Evolutionary conservation across 23 red algal species (phyloP), one percentile per base, ranked within the genome.

Genomic region (Gracilaria gracilis): DNA sequence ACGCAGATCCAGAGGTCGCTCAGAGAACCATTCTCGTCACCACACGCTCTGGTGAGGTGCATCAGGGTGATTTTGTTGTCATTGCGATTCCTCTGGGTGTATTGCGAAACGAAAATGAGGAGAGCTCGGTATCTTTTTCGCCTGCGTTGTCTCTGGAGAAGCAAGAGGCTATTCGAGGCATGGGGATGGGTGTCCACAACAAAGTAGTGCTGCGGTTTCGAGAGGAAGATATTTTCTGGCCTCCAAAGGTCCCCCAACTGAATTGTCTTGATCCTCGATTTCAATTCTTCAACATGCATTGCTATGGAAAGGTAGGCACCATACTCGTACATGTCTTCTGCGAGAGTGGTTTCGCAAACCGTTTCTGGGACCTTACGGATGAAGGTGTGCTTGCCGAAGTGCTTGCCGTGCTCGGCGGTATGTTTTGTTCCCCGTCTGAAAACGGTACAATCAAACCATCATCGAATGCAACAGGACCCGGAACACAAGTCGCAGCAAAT

Each of bases 171-270:
- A 75, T 87, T 49, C 75, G 88, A 23, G 88, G 88, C 29, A 67
- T 91, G 51, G 88, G 62, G 2, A 91, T 91, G 88, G 88, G 88
- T n/a, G 46, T 91, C 55, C 88, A 91, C 75, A 91, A 91, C 65
- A 91, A 91, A 70, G 46, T 91, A 5, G 64, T 91, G 32, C 48
- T 91, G 38, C 55, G 88, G 14, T 91, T 91, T 74, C 59, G 67
- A 70, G 61, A 81, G 48, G 75, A 81, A 40, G 88, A 91, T 59
- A 59, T 91, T 17, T 91, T 91, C 50, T 91, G 88, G 88, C 88
- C 88, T 49, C 78, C 88, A 14, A 82, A 70, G 35, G 46, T 83
- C 0, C 88, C 88, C 9, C 88, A 91, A 77, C 28, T 91, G 9
- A 91, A 91, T 31, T 91, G 88, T 39, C 35, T 91, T 27, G 88